Evolutionary conservation across 768 basidiomycete genomes (phyloP).

Genomic region (Glaciozyma antarctica): DNA sequence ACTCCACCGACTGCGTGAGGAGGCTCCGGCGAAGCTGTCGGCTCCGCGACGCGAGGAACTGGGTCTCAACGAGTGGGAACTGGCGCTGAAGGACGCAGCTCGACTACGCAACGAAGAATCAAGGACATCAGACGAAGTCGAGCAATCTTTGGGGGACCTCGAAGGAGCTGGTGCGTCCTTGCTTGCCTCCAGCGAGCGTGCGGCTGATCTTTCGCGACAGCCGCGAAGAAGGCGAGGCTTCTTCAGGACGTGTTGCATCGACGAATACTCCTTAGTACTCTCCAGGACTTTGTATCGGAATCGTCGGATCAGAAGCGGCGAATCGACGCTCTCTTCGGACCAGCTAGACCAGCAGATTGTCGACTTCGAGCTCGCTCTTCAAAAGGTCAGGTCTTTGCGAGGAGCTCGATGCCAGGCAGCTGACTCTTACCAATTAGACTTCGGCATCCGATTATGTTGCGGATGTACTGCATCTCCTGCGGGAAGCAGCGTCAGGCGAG

Average conservation of each 20-base stretch:
- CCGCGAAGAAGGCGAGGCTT: neutral
- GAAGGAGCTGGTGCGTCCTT: neutral
- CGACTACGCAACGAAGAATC: neutral
- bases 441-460: neutral
- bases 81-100: neutral
- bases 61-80: neutral
- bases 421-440: neutral
- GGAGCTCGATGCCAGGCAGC: neutral
- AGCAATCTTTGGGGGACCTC: neutral
- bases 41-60: neutral
- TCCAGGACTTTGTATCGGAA: neutral
- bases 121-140: neutral
- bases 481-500: neutral
- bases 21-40: neutral
- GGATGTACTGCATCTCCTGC: neutral
- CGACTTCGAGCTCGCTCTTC: neutral
- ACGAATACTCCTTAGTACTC: neutral
- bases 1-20: neutral
- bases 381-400: neutral
- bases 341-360: neutral
- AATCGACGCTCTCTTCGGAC: neutral
- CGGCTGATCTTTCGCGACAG: neutral
- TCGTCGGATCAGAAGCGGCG: neutral
- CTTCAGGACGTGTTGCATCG: neutral
- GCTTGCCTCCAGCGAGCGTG: too few species aligned